Evolutionary conservation across 2,329 filamentous ascomycete genomes (phyloP).

Genomic region (Cladophialophora chaetospira): DNA sequence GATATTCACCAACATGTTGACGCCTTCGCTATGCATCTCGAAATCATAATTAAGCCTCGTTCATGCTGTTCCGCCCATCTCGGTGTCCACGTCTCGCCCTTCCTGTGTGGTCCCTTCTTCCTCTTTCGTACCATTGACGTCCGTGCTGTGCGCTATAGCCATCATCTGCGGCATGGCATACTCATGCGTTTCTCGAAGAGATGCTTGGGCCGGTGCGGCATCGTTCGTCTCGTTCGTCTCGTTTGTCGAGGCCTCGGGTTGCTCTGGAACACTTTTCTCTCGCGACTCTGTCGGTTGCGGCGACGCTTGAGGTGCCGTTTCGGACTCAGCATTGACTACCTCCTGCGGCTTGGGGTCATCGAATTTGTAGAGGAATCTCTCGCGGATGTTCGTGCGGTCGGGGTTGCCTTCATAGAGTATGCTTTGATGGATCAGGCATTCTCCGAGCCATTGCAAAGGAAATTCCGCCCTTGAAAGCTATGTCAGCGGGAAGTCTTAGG

Average conservation of each 20-base stretch:
- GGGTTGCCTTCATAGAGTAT: conserved; percentile 34
- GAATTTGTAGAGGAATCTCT: conserved; percentile 32
- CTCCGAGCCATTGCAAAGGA: conserved; percentile 35
- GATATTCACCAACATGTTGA: neutral
- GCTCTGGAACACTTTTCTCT: conserved; percentile 1
- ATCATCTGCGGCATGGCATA: neutral
- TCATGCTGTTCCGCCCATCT: conserved; percentile 30
- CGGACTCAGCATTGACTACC: neutral
- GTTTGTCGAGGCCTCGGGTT: conserved; percentile 10
- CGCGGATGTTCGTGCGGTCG: conserved; percentile 31
- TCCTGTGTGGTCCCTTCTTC: conserved; percentile 5
- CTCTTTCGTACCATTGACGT: conserved; percentile 19
- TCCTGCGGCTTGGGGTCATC: conserved; percentile 25
- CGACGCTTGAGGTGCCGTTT: conserved; percentile 8
- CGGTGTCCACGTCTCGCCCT: conserved; percentile 26
- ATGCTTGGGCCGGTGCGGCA: neutral
- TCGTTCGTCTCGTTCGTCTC: conserved; percentile 17
- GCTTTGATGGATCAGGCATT: conserved; percentile 34
- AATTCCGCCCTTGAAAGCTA: conserved; percentile 28
- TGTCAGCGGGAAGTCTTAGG: neutral
- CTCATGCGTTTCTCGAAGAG: neutral
- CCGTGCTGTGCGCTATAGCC: neutral
- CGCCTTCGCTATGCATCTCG: conserved; percentile 16
- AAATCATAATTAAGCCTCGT: neutral
- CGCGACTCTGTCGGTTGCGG: neutral